Evolutionary conservation across 1,284 basidiomycete genomes (phyloP), one percentile per base, ranked within the genome.

Genomic region (Afroboletus lepidellus): DNA sequence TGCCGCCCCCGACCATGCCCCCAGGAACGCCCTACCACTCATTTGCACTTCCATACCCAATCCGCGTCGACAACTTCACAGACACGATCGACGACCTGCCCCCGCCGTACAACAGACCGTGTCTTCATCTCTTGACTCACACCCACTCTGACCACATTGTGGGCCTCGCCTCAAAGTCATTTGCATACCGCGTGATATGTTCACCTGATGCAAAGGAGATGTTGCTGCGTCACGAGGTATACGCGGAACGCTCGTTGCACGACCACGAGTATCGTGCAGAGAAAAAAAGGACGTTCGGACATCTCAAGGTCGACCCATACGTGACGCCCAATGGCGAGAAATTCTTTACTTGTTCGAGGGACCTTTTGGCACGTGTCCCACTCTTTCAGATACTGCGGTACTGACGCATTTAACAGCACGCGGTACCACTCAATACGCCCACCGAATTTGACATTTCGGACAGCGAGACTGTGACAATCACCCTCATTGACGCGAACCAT

Each of bases 401-500:
- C 69, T 60, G 56, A 57, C 23, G 1, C 20, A 20, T 45, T 21
- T 13, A 8, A 41, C 38, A 67, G 69, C 53, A 55, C 20, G 51
- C 79, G 1, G 57, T 88, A 24, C 79, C 80, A 0, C 61, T 87
- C 36, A 75, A 90, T 56, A 78, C 74, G 5, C 89, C 93, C 0
- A 90, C 83, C 0, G 59, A 69, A 30, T 76, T 85, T 38, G 80
- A 84, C 18, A 71, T 94, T 20, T 77, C 73, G 8, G 75, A 80
- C 6, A 74, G 74, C 9, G 80, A 86, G 51, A 69, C 66, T 0
- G 81, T 94, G 3, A 84, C 75, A 0, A 78, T 97, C 53, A 96
- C 93, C 0, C 76, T 92, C 3, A 72, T 98, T 15, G 90, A 95
- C 60, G 94, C 95, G 2, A 98, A 98, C 64, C 95, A 98, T 66